Percentiles rank a stretch among this genome's conserved stretches.
Evolutionary conservation across 1,284 basidiomycete species (phyloP).

Genomic region (Psilocybe mexicana): DNA sequence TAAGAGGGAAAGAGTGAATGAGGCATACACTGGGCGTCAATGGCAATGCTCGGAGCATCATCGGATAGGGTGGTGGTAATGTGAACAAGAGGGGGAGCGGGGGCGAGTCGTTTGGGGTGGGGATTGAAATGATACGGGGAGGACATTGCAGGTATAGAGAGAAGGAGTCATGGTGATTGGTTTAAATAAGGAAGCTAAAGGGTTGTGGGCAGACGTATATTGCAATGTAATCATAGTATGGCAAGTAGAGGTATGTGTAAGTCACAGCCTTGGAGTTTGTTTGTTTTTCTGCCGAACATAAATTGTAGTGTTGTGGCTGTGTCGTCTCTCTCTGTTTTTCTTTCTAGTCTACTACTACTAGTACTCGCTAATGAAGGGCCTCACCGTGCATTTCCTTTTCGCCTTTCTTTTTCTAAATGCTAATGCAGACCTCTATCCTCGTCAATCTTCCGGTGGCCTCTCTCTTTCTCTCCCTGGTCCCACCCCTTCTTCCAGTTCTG

Average conservation of each 20-base stretch:
- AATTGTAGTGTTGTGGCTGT: neutral
- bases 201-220: too few relatives aligned
- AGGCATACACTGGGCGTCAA: too few relatives aligned
- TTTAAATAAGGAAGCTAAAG: too few relatives aligned
- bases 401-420: neutral
- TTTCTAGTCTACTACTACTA: neutral
- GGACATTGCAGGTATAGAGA: too few relatives aligned
- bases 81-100: too few relatives aligned
- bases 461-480: neutral
- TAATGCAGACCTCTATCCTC: conserved; percentile 1
- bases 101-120: too few relatives aligned
- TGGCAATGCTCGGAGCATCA: too few relatives aligned
- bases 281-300: neutral
- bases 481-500: neutral
- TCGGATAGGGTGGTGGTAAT: too few relatives aligned
- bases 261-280: neutral
- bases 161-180: too few relatives aligned
- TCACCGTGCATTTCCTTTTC: neutral
- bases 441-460: neutral
- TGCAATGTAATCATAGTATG: neutral
- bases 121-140: too few relatives aligned
- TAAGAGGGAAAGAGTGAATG: too few relatives aligned
- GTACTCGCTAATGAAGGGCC: neutral
- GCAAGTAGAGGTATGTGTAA: neutral
- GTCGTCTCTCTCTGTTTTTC: neutral